These are phyloP conservation scores for Lasiodiplodia hormozganensis DNA, from an alignment of 2,329 filamentous ascomycete genomes.

Conservation along the genomic window DNA sequence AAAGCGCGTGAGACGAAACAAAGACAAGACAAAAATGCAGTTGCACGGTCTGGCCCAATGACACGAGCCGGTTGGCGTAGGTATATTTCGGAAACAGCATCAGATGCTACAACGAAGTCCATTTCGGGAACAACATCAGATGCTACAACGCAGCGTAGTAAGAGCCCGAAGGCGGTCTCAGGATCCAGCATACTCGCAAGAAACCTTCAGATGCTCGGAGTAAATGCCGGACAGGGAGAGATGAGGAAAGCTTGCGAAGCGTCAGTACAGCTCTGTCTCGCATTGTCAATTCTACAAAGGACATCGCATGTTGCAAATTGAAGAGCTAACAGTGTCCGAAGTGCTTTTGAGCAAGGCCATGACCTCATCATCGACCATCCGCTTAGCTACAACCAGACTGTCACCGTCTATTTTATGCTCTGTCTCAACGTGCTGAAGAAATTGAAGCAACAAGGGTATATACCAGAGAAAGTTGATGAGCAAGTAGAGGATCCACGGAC, in stretches of 20 bases:
- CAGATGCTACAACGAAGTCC: no score
- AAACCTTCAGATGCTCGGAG: no score
- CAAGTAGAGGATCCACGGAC: constrained; percentile 1
- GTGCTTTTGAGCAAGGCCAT: background rate
- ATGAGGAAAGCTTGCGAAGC: background rate
- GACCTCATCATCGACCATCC: background rate
- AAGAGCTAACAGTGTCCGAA: background rate
- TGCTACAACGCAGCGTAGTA: no score
- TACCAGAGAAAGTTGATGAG: background rate
- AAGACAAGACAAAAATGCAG: no score
- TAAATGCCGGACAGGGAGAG: no score
- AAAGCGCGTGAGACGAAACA: no score
- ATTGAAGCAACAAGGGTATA: background rate
- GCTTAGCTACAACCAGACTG: background rate
- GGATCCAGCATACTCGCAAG: no score
- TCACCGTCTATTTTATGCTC: background rate
- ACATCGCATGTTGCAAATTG: background rate
- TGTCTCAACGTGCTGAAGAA: background rate
- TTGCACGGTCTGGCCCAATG: no score
- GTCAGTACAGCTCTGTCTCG: background rate
- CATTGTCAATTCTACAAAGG: background rate
- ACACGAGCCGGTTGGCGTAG: no score
- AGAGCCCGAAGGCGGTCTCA: no score
- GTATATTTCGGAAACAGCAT: no score
- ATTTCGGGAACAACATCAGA: no score